Conservation (phyloP, 2,329 filamentous ascomycete species). For the Niveomyces coronatus region DNA sequence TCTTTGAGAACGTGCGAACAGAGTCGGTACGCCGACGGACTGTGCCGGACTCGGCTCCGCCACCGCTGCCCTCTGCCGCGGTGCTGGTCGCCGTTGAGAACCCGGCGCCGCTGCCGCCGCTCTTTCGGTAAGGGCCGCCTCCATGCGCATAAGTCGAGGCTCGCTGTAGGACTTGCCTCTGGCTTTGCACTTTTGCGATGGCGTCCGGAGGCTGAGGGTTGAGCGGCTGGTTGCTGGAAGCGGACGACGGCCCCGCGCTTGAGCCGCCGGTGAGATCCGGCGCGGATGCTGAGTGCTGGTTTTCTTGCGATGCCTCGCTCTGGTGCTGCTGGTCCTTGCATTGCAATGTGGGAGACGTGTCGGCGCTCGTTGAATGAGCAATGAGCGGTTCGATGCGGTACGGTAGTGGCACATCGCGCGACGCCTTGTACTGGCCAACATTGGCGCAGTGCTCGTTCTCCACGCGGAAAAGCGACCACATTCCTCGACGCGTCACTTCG, state of each 20-base stretch:
- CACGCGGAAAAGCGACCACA: constrained; percentile 89
- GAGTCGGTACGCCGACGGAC: constrained; percentile 23
- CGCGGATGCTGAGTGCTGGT: not conserved
- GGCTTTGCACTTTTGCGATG: not conserved
- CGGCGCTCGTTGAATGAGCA: constrained; percentile 28
- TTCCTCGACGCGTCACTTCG: constrained; percentile 73
- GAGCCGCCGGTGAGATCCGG: not conserved
- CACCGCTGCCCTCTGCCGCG: constrained; percentile 14
- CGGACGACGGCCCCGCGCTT: not conserved
- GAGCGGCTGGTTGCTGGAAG: not conserved
- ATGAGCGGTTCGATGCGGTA: constrained; percentile 52
- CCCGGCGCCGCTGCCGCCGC: not conserved
- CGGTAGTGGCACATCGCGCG: constrained; percentile 75
- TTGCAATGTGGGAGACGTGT: constrained; percentile 15
- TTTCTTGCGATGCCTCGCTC: constrained; percentile 10
- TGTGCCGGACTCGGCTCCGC: constrained; percentile 12
- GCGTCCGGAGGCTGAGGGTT: not conserved
- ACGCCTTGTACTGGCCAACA: constrained; percentile 81
- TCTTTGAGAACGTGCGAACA: constrained; percentile 38
- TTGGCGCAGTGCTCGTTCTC: constrained; percentile 97
- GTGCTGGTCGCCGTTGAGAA: constrained; percentile 12
- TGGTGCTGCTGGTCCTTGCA: constrained; percentile 12
- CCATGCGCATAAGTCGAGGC: not conserved
- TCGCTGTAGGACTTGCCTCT: not conserved
- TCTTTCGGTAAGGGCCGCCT: not conserved